A percentile compares a stretch with the other conserved stretches of the same genome.
Evolutionary conservation across 1,139 yeast genomes (phyloP).

Genomic region (Blastobotrys aristatus): DNA sequence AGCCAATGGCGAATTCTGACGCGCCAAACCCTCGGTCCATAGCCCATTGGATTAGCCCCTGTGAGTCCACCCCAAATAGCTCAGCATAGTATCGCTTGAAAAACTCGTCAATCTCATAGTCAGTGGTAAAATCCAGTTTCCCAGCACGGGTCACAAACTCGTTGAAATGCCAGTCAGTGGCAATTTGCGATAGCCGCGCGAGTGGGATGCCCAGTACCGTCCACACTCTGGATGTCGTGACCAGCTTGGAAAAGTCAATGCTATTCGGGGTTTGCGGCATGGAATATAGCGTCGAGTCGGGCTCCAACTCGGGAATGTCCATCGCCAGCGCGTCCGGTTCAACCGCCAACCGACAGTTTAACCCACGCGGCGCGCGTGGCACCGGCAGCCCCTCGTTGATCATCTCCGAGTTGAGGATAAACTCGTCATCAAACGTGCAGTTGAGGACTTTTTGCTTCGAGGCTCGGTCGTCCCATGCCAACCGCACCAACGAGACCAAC

Average conservation of each 20-base stretch:
- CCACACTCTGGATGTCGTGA: slow-evolving; percentile 30
- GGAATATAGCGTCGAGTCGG: slow-evolving; percentile 8
- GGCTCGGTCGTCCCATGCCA: slow-evolving; percentile 7
- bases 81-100: slow-evolving; percentile 29
- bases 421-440: slow-evolving; percentile 25
- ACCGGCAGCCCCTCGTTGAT: slow-evolving; percentile 29
- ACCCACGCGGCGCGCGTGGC: slow-evolving; percentile 25
- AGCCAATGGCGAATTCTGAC: slow-evolving; percentile 32
- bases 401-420: slow-evolving; percentile 31
- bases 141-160: slow-evolving; percentile 12
- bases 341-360: slow-evolving; percentile 3
- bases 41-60: slow-evolving; percentile 32
- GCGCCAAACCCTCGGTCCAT: slow-evolving; percentile 27
- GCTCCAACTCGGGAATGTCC: slow-evolving; percentile 4
- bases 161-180: slow-evolving; percentile 9
- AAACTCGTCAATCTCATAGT: slow-evolving; percentile 34
- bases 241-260: slow-evolving; percentile 13
- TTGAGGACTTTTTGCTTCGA: slow-evolving; percentile 6
- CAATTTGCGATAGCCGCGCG: slow-evolving; percentile 28
- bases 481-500: slow-evolving; percentile 1
- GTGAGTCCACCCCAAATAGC: slow-evolving; percentile 18
- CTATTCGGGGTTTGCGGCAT: slow-evolving; percentile 2
- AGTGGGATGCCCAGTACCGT: slow-evolving; percentile 24
- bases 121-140: slow-evolving; percentile 33
- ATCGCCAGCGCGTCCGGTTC: background rate